These are phyloP conservation scores for Diplodia intermedia DNA, from an alignment of 2,329 filamentous ascomycete species.

Conservation along the genomic window DNA sequence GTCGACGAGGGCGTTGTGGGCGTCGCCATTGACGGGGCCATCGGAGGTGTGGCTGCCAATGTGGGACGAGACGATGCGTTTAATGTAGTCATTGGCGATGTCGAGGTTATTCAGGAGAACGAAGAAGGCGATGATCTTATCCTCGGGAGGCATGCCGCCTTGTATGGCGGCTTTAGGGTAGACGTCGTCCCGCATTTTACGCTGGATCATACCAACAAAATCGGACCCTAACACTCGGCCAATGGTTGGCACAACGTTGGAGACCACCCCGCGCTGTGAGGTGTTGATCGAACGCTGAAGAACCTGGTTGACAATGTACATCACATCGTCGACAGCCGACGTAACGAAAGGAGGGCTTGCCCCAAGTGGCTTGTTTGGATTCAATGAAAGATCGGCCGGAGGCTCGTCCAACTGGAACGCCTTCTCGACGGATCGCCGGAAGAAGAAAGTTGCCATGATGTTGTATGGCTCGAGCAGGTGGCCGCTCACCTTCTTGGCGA, in stretches of 20 bases:
- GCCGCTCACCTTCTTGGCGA: constrained; percentile 77
- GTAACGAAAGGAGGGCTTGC: constrained; percentile 89
- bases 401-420: constrained; percentile 95
- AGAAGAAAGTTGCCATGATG: constrained; percentile 93
- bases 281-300: constrained; percentile 86
- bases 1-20: constrained; percentile 55
- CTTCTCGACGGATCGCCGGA: constrained; percentile 94
- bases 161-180: constrained; percentile 82
- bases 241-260: constrained; percentile 78
- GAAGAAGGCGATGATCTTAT: constrained; percentile 86
- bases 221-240: constrained; percentile 83
- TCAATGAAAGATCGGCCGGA: constrained; percentile 79
- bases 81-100: constrained; percentile 87
- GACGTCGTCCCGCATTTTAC: constrained; percentile 95
- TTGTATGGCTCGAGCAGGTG: constrained; percentile 85
- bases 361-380: constrained; percentile 72
- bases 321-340: constrained; percentile 95
- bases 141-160: constrained; percentile 84
- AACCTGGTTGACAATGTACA: constrained; percentile 97
- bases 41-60: constrained; percentile 48
- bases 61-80: constrained; percentile 78
- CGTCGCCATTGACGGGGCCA: constrained; percentile 50
- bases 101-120: constrained; percentile 96
- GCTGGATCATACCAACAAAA: constrained; percentile 95
- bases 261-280: constrained; percentile 78